Evolutionary conservation across 345 rosid species (phyloP).

Genomic region (Schrenkiella parvula): DNA sequence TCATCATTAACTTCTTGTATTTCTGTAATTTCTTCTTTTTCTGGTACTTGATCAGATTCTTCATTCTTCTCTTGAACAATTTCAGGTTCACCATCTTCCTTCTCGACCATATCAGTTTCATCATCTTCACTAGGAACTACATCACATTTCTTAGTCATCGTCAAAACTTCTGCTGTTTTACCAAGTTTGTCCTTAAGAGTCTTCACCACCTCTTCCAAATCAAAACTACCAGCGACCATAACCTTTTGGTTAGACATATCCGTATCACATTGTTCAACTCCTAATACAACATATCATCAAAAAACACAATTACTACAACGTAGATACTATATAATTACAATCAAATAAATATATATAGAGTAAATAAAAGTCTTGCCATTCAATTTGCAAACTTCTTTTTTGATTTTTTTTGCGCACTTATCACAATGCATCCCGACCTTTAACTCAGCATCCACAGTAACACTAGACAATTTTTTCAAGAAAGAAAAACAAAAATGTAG

Average conservation of each 20-base stretch:
- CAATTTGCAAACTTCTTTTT: not conserved
- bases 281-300: not conserved
- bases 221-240: not conserved
- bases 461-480: not conserved
- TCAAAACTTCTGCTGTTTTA: not conserved
- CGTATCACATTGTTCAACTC: not conserved
- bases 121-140: not conserved
- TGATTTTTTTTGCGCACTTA: not conserved
- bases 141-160: not conserved
- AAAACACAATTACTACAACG: not conserved
- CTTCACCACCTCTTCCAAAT: not conserved
- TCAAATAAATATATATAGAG: not conserved
- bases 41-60: not conserved
- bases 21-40: not conserved
- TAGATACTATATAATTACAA: not conserved
- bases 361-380: not conserved
- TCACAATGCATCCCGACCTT: not conserved
- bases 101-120: not conserved
- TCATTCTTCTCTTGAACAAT: not conserved
- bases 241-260: not conserved
- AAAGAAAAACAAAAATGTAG: not conserved
- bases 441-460: not conserved
- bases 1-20: not conserved
- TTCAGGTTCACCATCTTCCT: not conserved
- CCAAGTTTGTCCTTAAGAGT: not conserved